Conservation (phyloP, 2,329 filamentous ascomycete genomes). For the Fusarium veterinarium region DNA sequence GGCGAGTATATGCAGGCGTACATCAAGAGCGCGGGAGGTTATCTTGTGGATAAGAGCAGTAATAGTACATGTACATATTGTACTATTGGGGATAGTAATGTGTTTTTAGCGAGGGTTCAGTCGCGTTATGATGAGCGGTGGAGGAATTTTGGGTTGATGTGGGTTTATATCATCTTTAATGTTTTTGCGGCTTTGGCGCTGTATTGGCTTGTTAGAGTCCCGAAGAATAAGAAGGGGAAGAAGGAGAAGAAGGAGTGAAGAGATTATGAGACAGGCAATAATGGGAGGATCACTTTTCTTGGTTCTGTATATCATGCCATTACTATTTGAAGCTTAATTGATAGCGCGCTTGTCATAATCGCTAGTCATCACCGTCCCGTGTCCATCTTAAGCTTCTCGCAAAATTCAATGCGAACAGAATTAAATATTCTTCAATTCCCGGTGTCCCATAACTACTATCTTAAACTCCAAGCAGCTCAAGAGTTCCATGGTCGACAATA, state of each 20-base stretch:
- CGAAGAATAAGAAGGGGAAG: constrained; percentile 54
- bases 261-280: fast-evolving
- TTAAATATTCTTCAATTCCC: too few relatives aligned
- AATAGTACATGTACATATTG: constrained; percentile 68
- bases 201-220: constrained; percentile 66
- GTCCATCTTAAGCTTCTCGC: too few relatives aligned
- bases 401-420: too few relatives aligned
- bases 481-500: background rate
- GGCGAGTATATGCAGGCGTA: constrained; percentile 66
- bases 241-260: constrained; percentile 7
- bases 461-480: background rate
- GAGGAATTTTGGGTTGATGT: constrained; percentile 75
- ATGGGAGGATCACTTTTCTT: fast-evolving
- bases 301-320: background rate
- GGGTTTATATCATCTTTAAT: constrained; percentile 70
- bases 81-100: constrained; percentile 62
- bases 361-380: background rate
- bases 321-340: background rate
- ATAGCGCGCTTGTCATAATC: background rate
- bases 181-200: constrained; percentile 64
- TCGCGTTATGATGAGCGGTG: constrained; percentile 70
- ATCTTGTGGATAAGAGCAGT: constrained; percentile 60
- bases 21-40: constrained; percentile 62
- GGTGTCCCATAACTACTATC: background rate
- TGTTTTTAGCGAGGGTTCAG: constrained; percentile 60